phyloP scores from a whole-genome alignment of 768 basidiomycete species.

The Amyloporia xantha region DNA sequence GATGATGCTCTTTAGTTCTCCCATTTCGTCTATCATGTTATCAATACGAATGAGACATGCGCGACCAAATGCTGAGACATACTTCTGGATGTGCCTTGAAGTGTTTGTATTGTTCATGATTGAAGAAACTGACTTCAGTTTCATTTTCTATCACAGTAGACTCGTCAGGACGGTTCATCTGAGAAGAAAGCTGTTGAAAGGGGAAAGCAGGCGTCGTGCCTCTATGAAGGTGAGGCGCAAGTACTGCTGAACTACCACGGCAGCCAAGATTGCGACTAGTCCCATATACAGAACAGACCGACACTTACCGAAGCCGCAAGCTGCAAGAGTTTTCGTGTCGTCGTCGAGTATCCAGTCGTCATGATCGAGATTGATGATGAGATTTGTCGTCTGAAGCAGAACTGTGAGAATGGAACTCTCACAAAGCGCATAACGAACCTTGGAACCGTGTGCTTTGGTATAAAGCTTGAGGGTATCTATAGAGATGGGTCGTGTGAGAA shows the following conservation, averaged over 20 bases:
- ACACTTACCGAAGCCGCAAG: conserved; percentile 68
- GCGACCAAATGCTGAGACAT: too few species aligned
- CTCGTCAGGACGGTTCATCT: too few species aligned
- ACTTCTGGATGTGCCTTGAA: conserved; percentile 87
- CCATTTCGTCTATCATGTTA: too few species aligned
- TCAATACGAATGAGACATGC: too few species aligned
- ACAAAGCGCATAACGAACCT: conserved; percentile 41
- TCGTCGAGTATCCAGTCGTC: conserved; percentile 89
- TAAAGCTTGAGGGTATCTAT: conserved; percentile 93
- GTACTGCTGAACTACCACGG: too few species aligned
- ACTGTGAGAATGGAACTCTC: neutral
- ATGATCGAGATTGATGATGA: conserved; percentile 96
- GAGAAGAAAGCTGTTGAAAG: too few species aligned
- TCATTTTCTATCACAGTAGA: conserved; percentile 98
- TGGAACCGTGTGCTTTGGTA: conserved; percentile 89
- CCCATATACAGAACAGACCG: neutral
- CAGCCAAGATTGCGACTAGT: too few species aligned
- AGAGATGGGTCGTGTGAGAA: neutral
- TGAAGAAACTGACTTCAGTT: conserved; percentile 92
- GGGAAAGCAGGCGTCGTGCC: too few species aligned
- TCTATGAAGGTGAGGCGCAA: neutral
- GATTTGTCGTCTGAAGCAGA: conserved; percentile 73
- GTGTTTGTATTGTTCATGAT: conserved; percentile 61
- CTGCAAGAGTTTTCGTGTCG: conserved; percentile 55
- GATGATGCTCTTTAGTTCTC: too few species aligned